Evolutionary conservation across 768 basidiomycete genomes (phyloP).

Genomic region (Arthromyces matolae): DNA sequence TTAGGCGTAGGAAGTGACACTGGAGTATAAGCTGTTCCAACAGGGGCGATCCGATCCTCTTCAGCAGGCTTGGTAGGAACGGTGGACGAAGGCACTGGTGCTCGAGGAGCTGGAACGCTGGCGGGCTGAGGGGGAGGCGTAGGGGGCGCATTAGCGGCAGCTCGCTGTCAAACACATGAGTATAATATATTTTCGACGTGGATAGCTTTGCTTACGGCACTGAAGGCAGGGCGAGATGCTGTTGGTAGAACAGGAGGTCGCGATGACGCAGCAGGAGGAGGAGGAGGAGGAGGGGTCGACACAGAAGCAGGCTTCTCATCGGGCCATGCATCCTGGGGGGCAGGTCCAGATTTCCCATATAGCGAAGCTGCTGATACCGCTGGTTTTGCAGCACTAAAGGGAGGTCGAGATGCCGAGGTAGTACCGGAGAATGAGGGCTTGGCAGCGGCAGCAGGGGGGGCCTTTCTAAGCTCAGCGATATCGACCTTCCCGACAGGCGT

Average conservation of each 20-base stretch:
- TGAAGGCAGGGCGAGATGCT: constrained; percentile 38
- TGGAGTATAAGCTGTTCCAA: constrained; percentile 86
- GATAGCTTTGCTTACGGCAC: constrained; percentile 25
- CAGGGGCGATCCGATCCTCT: constrained; percentile 81
- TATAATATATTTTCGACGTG: neutral
- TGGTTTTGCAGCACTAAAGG: constrained; percentile 39
- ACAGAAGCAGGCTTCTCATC: constrained; percentile 43
- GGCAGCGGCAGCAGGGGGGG: constrained; percentile 31
- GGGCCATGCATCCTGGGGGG: constrained; percentile 58
- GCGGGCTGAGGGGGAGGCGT: constrained; percentile 17
- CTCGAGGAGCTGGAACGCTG: constrained; percentile 19
- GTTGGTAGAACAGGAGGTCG: constrained; percentile 47
- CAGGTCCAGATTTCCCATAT: constrained; percentile 40
- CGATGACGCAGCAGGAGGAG: constrained; percentile 40
- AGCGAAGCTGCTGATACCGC: constrained; percentile 38
- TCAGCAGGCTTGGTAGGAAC: constrained; percentile 64
- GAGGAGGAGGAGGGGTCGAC: constrained; percentile 28
- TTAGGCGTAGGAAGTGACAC: constrained; percentile 82
- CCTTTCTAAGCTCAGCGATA: constrained; percentile 55
- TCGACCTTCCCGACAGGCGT: constrained; percentile 73
- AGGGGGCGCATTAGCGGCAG: neutral
- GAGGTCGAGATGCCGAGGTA: constrained; percentile 43
- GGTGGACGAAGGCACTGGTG: constrained; percentile 42
- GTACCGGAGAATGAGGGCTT: constrained; percentile 40
- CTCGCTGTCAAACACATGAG: constrained; percentile 13